A percentile compares a stretch with the other conserved stretches of the same genome.
phyloP scores from a whole-genome alignment of 108 stramenopile species.

The Stephanodiscus triporus region DNA sequence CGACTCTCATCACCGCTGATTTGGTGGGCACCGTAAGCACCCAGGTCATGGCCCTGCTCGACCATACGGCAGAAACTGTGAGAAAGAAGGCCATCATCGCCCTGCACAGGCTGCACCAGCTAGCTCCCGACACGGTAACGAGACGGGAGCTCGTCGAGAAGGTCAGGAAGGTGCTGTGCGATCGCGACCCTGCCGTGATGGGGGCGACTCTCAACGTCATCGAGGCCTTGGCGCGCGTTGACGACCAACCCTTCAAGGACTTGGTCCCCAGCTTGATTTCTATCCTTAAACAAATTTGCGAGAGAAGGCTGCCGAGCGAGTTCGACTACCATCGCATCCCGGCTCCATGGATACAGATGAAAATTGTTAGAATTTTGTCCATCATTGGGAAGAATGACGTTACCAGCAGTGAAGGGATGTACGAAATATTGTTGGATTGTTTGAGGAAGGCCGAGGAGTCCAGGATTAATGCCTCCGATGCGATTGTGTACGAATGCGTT shows the following conservation, averaged over 20 bases:
- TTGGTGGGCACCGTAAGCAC: conserved; percentile 89
- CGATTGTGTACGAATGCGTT: conserved; percentile 97
- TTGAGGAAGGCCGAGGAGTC: conserved; percentile 95
- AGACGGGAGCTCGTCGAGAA: conserved; percentile 82
- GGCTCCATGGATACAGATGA: conserved; percentile 99
- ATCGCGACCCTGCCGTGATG: conserved; percentile 98
- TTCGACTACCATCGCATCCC: conserved; percentile 99
- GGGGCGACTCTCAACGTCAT: conserved; percentile 92
- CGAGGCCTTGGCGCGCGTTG: conserved; percentile 75
- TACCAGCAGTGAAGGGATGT: conserved; percentile 88
- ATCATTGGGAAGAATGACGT: conserved; percentile 90
- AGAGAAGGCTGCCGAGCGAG: conserved; percentile 96
- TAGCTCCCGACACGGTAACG: conserved; percentile 82
- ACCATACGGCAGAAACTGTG: conserved; percentile 79
- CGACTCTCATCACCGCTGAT: conserved; percentile 88
- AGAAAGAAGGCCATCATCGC: conserved; percentile 95
- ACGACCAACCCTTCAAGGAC: conserved; percentile 87
- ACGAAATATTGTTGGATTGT: conserved; percentile 94
- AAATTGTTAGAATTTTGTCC: conserved; percentile 92
- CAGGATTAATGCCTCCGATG: conserved; percentile 99
- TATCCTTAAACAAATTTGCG: conserved; percentile 97
- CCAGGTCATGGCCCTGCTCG: conserved; percentile 73
- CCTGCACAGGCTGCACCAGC: conserved; percentile 91
- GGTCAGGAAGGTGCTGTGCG: conserved; percentile 91
- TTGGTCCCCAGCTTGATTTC: conserved; percentile 92